Evolutionary conservation across 805 yeast species (phyloP).

Genomic region (Pichia pseudocactophila): DNA sequence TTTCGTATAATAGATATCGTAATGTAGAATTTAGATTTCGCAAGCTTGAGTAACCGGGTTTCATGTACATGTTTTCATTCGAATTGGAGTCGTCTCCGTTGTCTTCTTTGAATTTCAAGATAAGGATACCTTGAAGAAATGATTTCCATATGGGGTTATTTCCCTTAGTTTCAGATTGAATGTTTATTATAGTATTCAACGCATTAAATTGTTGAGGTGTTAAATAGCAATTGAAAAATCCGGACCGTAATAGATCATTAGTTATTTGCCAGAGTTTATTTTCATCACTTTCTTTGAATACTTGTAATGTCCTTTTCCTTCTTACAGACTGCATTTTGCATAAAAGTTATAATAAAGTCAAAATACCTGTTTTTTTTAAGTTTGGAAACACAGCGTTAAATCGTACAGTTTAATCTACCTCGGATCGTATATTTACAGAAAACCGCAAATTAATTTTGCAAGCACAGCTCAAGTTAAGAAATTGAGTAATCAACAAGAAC

Average conservation of each 20-base stretch:
- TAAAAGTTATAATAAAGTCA: not conserved
- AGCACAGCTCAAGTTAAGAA: not conserved
- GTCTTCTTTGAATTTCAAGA: conserved; percentile 20
- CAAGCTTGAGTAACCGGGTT: conserved; percentile 38
- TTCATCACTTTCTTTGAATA: conserved; percentile 12
- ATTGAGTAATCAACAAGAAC: too few relatives aligned
- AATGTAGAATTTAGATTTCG: conserved; percentile 45
- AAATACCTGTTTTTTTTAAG: not conserved
- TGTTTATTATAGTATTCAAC: conserved; percentile 36
- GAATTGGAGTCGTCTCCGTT: conserved; percentile 22
- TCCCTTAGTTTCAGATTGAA: conserved; percentile 14
- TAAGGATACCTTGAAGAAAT: conserved; percentile 35
- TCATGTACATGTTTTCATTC: conserved; percentile 31
- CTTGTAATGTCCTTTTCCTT: conserved; percentile 5
- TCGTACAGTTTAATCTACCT: too few relatives aligned
- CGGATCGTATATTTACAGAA: too few relatives aligned
- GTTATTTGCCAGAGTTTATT: conserved; percentile 25
- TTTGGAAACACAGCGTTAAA: too few relatives aligned
- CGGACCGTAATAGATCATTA: conserved; percentile 28
- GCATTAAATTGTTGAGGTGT: conserved; percentile 49
- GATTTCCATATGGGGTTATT: conserved; percentile 32
- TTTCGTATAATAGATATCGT: conserved; percentile 65
- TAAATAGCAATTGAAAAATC: conserved; percentile 39
- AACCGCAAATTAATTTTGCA: too few relatives aligned
- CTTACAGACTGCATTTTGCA: not conserved